Base-by-base conservation (phyloP, 2,329 filamentous ascomycete genomes). In the Aureobasidium sp. region DNA sequence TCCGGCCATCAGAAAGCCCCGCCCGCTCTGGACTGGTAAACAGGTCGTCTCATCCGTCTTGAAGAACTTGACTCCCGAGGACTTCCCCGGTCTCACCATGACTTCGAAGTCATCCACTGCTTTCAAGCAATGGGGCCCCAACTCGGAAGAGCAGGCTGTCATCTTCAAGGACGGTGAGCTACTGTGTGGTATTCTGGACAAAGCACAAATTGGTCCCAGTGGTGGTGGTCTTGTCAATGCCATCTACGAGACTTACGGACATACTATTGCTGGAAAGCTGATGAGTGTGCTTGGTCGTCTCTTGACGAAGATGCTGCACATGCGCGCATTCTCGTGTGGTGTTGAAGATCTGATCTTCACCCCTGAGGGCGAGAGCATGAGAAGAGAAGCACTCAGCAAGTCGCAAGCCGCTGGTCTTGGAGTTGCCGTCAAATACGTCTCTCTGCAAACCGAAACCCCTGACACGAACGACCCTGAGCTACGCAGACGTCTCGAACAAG, bases 291-390 rank as follows among this genome's bases (percentile, higher is more conserved):
- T 99, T 61, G 94, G 94, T 59, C 86, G 94, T 62, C 81, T 99
- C 30, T 77, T 99, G 65, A 99, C 94, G 0, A 88, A 92, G 69
- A 88, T 92, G 66, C 81, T 97, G 63, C 90, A 94, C 71, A 96
- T 97, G 86, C 84, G 92, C 57, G 94, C 93, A 1, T 97, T 97
- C 73, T 94, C 90, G 66, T 99, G 94, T 74, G 95, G 95, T 72
- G 96, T 99, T 75, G 93, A 99, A 69, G 95, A 99, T 79, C 80
- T 99, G 63, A 85, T 89, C 62, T 83, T 99, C 57, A 97, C 93
- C 0, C 79, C 83, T 1, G 79, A 89, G 65, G 93, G 94, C 59
- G 91, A 99, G 71, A 77, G 78, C 61, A 79, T 81, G 59, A 86
- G 94, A 45, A 83, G 82, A 66, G 78, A 88, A 66, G 85, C 86